These are phyloP conservation scores for Dendrocalamus latiflorus DNA, from an alignment of 202 grass and related monocot genomes.

Conservation along the genomic window DNA sequence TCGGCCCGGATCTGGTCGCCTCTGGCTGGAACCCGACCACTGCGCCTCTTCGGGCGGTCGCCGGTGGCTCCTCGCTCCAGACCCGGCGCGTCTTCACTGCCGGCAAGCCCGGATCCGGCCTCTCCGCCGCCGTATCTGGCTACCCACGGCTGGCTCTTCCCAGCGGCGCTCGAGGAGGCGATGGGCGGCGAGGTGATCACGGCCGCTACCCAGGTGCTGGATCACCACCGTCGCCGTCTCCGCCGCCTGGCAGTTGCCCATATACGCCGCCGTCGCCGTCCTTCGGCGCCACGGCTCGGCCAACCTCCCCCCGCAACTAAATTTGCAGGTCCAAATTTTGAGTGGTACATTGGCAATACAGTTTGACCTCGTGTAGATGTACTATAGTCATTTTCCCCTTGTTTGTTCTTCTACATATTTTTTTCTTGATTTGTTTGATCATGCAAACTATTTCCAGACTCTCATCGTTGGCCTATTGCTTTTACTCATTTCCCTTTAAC, in stretches of 20 bases:
- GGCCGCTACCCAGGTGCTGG: constrained; percentile 65
- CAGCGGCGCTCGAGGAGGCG: too few relatives aligned
- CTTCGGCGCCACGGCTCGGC: too few relatives aligned
- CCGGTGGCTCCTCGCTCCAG: too few relatives aligned
- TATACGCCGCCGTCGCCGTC: background rate
- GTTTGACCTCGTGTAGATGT: background rate
- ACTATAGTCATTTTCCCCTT: background rate
- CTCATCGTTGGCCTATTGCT: background rate
- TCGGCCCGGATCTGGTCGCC: too few relatives aligned
- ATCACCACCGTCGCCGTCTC: constrained; percentile 64
- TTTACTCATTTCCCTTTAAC: background rate
- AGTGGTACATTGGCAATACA: background rate
- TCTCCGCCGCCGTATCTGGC: too few relatives aligned
- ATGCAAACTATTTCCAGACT: background rate
- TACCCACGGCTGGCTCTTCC: too few relatives aligned
- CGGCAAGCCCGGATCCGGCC: too few relatives aligned
- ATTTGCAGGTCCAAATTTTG: background rate
- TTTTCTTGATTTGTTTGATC: background rate
- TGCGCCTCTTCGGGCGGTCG: too few relatives aligned
- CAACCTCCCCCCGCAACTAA: too few relatives aligned
- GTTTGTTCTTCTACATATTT: background rate
- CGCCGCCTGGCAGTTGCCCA: constrained; percentile 87
- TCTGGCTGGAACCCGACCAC: too few relatives aligned
- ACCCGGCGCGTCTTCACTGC: too few relatives aligned
- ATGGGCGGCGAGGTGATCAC: too few relatives aligned